phyloP scores from a whole-genome alignment of 2,329 filamentous ascomycete species.

The Pseudocercospora vitis region DNA sequence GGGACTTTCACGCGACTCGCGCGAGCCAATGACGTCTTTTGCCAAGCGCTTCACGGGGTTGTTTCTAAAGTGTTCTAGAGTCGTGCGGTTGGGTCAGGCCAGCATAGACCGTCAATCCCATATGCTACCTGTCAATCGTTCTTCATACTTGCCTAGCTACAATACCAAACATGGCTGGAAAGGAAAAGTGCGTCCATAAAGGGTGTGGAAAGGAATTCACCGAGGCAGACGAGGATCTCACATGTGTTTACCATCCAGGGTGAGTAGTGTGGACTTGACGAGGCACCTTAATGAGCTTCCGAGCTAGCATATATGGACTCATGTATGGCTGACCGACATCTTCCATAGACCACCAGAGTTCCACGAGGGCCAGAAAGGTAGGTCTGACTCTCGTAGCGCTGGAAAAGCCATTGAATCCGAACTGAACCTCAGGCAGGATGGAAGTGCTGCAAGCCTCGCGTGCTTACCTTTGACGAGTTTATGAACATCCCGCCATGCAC shows the following conservation, averaged over 20 bases:
- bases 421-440: slow-evolving; percentile 63
- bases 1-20: background rate
- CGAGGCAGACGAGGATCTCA: slow-evolving; percentile 68
- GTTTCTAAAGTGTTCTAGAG: slow-evolving; percentile 4
- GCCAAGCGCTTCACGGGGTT: background rate
- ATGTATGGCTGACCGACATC: slow-evolving; percentile 17
- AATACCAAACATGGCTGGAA: slow-evolving; percentile 49
- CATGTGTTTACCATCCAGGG: slow-evolving; percentile 75
- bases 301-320: background rate
- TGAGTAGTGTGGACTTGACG: slow-evolving; percentile 11
- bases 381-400: slow-evolving; percentile 29
- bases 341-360: slow-evolving; percentile 65
- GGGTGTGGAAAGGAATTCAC: slow-evolving; percentile 88
- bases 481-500: slow-evolving; percentile 90
- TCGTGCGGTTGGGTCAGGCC: background rate
- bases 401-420: background rate
- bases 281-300: slow-evolving; percentile 19
- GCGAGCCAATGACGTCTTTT: background rate
- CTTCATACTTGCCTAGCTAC: background rate
- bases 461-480: slow-evolving; percentile 98
- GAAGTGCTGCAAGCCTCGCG: slow-evolving; percentile 98
- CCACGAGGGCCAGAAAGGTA: slow-evolving; percentile 98
- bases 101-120: background rate
- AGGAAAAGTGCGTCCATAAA: slow-evolving; percentile 91
- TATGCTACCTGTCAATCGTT: background rate